phyloP scores from a whole-genome alignment of 805 yeast genomes.

The Ogataea siamensis region DNA sequence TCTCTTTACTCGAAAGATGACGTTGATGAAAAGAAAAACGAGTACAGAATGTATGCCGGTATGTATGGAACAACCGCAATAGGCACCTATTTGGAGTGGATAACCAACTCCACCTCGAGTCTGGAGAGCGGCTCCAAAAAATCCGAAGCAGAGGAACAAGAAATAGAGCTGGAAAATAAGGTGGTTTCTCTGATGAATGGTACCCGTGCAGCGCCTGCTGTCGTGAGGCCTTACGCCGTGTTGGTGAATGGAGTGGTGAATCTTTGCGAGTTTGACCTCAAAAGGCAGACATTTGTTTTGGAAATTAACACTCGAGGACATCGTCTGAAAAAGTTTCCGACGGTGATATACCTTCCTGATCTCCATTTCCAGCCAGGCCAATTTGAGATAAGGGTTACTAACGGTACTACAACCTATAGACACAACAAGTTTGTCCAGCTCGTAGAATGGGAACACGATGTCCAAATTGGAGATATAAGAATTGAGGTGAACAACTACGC shows the following conservation, averaged over 20 bases:
- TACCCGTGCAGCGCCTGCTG: conserved; percentile 70
- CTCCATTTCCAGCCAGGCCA: conserved; percentile 62
- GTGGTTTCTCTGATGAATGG: conserved; percentile 40
- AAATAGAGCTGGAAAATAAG: conserved; percentile 17
- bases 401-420: conserved; percentile 49
- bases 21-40: conserved; percentile 18
- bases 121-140: conserved; percentile 9
- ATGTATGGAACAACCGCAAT: conserved; percentile 19
- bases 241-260: conserved; percentile 59
- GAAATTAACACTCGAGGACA: conserved; percentile 37
- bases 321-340: conserved; percentile 35
- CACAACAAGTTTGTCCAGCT: conserved; percentile 51
- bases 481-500: conserved; percentile 19
- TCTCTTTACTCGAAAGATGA: conserved; percentile 81
- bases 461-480: conserved; percentile 24
- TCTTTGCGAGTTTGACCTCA: conserved; percentile 58
- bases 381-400: conserved; percentile 47
- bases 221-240: conserved; percentile 73
- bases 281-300: conserved; percentile 44
- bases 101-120: conserved; percentile 16
- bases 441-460: conserved; percentile 69
- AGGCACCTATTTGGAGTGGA: conserved; percentile 27
- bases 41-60: conserved; percentile 14
- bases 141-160: conserved; percentile 13
- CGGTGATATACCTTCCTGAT: conserved; percentile 66